Base-by-base conservation (phyloP, 441 rosid species). In the Erodium texanum region DNA sequence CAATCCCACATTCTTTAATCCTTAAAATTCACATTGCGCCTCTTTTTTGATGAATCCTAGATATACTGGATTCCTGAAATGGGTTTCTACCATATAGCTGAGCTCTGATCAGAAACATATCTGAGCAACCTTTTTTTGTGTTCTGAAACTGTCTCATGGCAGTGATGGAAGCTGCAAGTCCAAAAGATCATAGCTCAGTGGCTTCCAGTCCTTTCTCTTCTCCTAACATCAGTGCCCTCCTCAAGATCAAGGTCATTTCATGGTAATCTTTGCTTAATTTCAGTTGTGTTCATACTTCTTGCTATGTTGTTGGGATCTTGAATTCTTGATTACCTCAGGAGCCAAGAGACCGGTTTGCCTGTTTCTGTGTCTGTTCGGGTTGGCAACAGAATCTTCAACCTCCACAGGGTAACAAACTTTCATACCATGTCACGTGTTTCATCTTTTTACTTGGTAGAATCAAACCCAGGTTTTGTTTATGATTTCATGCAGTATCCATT, bases 331-430 rank as follows among this genome's bases (percentile, higher is more conserved):
- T 69, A 12, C 75, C 34, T 36, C 79, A 90, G 96, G 96, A 86
- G 86, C 80, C 90, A 86, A 70, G 89, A 90, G 76, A 88, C 94
- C 0, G 93, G 96, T 58, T 79, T 90, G 69, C 94, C 96, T 63
- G 88, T 86, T 68, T 77, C 92, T 0, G 69, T 82, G 52, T 76
- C 78, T 3, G 85, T 88, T 69, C 86, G 80, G 34, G 71, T 86
- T 24, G 80, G 82, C 14, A 77, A 83, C 66, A 79, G 82, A 64
- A 83, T 66, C 48, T 84, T 90, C 79, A 76, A 78, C 82, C 83
- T 90, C 74, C 94, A 90, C 79, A 84, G 80, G 87, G 96, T 88
- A 54, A n/a, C 23, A 23, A 12, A 29, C 10, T 29, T 64, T n/a
- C 1, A 36, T 15, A 23, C 14, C 7, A 9, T 48, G 18, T 7